Percentiles rank a stretch among this genome's conserved stretches.
Evolutionary conservation across 805 yeast species (phyloP).

Genomic region (Cyberlindnera maritima): DNA sequence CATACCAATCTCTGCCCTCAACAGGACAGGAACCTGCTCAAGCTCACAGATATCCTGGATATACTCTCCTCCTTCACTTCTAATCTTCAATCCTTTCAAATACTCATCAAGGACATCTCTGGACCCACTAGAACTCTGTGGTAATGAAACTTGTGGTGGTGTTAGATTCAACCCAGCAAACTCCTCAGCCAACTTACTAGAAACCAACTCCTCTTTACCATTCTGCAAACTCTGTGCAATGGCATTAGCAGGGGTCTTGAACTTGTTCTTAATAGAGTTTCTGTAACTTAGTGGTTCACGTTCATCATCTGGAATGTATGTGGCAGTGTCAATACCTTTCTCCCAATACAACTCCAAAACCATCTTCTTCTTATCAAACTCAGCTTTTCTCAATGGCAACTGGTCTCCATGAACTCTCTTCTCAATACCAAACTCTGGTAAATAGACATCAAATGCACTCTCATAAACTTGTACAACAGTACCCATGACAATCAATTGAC

Average conservation of each 20-base stretch:
- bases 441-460: conserved; percentile 88
- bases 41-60: conserved; percentile 83
- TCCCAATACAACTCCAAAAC: conserved; percentile 89
- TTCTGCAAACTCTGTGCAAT: conserved; percentile 58
- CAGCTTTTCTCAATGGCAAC: conserved; percentile 87
- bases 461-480: conserved; percentile 91
- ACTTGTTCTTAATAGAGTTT: conserved; percentile 73
- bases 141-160: conserved; percentile 33
- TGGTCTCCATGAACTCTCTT: conserved; percentile 98
- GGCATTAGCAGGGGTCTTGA: conserved; percentile 65
- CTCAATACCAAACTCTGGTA: conserved; percentile 93
- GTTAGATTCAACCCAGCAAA: conserved; percentile 48
- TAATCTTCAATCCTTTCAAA: conserved; percentile 51
- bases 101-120: conserved; percentile 48
- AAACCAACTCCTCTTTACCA: conserved; percentile 19
- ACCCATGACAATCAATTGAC: conserved; percentile 82
- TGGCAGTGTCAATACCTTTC: conserved; percentile 86
- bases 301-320: conserved; percentile 89
- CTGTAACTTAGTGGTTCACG: conserved; percentile 73
- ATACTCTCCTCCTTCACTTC: conserved; percentile 57
- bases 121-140: conserved; percentile 28
- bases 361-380: conserved; percentile 69
- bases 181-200: conserved; percentile 44
- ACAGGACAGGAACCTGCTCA: conserved; percentile 74
- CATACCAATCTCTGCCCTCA: conserved; percentile 93